These are phyloP conservation scores for Pharnaceum exiguum DNA, from an alignment of 148 eudicot species.

Conservation along the genomic window DNA sequence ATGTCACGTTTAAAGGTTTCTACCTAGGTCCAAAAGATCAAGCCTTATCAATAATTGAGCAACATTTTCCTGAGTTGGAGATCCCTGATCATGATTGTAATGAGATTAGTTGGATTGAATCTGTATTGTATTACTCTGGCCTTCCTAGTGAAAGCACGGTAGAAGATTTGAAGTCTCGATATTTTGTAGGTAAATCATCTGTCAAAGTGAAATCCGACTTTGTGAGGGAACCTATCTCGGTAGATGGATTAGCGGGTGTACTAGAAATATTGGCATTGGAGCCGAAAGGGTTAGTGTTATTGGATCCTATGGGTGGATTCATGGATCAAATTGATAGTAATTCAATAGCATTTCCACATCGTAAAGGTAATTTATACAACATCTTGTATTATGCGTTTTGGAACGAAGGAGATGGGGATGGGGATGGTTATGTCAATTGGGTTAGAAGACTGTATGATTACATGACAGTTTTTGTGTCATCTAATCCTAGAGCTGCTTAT, in stretches of 20 bases:
- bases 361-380: constrained; percentile 35
- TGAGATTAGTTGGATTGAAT: constrained; percentile 35
- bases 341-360: constrained; percentile 44
- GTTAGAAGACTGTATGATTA: constrained; percentile 21
- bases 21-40: constrained; percentile 21
- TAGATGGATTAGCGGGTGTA: constrained; percentile 6
- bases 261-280: constrained; percentile 17
- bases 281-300: constrained; percentile 22
- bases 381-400: constrained; percentile 24
- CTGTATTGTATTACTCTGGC: constrained; percentile 25
- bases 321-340: constrained; percentile 36
- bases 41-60: constrained; percentile 1
- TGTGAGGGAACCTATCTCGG: constrained; percentile 21
- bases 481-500: constrained; percentile 39
- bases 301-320: constrained; percentile 43
- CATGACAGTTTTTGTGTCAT: constrained; percentile 36
- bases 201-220: constrained; percentile 32
- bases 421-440: constrained; percentile 23
- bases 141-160: constrained; percentile 17
- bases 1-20: constrained; percentile 21
- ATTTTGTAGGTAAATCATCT: constrained; percentile 2
- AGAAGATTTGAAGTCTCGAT: constrained; percentile 16
- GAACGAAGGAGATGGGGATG: constrained; percentile 14
- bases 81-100: constrained; percentile 1
- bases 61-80: constrained; percentile 11